Evolutionary conservation across 257 asterid species (phyloP).

Genomic region (Solanum bulbocastanum): DNA sequence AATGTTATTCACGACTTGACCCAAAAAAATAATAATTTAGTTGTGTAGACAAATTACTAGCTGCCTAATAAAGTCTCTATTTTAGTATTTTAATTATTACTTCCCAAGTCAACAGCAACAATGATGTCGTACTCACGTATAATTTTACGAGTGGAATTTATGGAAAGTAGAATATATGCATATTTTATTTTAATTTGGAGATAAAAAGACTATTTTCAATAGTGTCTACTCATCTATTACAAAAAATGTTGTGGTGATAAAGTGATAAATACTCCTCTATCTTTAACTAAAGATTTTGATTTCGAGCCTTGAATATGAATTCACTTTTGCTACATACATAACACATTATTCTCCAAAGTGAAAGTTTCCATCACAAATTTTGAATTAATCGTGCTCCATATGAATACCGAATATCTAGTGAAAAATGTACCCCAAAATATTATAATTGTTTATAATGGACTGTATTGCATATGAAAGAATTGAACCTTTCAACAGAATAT

Average conservation of each 20-base stretch:
- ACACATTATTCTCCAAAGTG: background rate
- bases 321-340: background rate
- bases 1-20: background rate
- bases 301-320: background rate
- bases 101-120: background rate
- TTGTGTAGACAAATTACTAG: background rate
- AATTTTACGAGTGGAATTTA: background rate
- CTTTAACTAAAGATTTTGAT: background rate
- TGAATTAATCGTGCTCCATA: background rate
- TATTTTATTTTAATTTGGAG: background rate
- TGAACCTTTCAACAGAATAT: background rate
- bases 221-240: background rate
- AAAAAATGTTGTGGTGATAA: background rate
- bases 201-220: background rate
- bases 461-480: background rate
- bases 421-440: rapidly evolving
- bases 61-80: background rate
- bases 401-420: rapidly evolving
- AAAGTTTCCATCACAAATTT: background rate
- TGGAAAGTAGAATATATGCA: rapidly evolving
- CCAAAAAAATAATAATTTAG: background rate
- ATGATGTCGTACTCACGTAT: rapidly evolving
- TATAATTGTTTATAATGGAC: background rate
- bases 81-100: background rate
- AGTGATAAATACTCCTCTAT: rapidly evolving